Conservation (phyloP, 495 filamentous ascomycete genomes). For the Thermochaetoides thermophila region DNA sequence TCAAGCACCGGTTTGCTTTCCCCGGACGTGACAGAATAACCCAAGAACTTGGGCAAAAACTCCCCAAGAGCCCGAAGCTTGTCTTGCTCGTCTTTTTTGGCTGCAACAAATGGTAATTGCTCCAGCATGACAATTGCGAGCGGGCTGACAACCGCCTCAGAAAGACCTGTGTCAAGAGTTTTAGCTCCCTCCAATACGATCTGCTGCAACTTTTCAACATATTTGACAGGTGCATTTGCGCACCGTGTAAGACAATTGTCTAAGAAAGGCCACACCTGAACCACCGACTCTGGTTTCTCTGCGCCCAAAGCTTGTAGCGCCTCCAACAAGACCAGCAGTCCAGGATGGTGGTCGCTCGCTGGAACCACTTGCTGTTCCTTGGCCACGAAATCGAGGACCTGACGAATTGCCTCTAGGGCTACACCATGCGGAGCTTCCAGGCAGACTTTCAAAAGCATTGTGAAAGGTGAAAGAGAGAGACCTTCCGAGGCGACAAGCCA, state of each 20-base stretch:
- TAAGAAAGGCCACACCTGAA: conserved; percentile 45
- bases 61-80: conserved; percentile 26
- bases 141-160: conserved; percentile 21
- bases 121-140: conserved; percentile 52
- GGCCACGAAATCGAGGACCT: conserved; percentile 34
- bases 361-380: conserved; percentile 36
- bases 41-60: conserved; percentile 48
- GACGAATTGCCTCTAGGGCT: conserved; percentile 27
- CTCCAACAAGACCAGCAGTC: conserved; percentile 39
- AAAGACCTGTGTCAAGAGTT: conserved; percentile 2
- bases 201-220: conserved; percentile 40
- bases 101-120: conserved; percentile 54
- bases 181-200: conserved; percentile 13
- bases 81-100: conserved; percentile 32
- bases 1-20: conserved; percentile 29
- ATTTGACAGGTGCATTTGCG: conserved; percentile 59
- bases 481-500: conserved; percentile 51
- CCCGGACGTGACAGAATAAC: conserved; percentile 18
- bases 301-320: conserved; percentile 23
- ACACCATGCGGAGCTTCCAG: conserved; percentile 28
- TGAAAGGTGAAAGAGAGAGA: conserved; percentile 45
- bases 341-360: conserved; percentile 20
- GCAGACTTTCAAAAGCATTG: conserved; percentile 42
- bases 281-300: conserved; percentile 2
- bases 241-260: conserved; percentile 66